phyloP scores from a whole-genome alignment of 805 yeast genomes.

The Wickerhamomyces ciferrii region DNA sequence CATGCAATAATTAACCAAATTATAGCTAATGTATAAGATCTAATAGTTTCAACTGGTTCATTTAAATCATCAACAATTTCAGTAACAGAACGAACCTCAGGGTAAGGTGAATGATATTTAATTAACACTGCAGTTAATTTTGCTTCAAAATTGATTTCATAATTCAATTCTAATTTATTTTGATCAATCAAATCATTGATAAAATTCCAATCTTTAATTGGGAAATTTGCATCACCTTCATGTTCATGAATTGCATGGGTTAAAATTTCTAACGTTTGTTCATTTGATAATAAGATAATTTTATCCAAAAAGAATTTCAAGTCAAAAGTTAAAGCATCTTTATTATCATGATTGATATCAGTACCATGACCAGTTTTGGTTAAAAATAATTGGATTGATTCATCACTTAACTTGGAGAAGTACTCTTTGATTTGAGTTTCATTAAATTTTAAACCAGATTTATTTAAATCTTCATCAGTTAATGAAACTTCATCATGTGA shows the following conservation, averaged over 20 bases:
- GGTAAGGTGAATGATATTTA: slow-evolving; percentile 32
- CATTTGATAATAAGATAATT: slow-evolving; percentile 20
- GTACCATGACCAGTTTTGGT: slow-evolving; percentile 4
- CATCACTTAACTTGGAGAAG: background rate
- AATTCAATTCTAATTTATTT: slow-evolving; percentile 15
- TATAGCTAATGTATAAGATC: slow-evolving; percentile 27
- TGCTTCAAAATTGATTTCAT: slow-evolving; percentile 14
- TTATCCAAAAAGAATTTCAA: slow-evolving; percentile 1
- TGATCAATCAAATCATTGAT: slow-evolving; percentile 22
- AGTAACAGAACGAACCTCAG: slow-evolving; percentile 55
- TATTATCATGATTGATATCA: background rate
- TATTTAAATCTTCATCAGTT: too few species aligned
- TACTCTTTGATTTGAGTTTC: background rate
- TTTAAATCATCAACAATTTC: slow-evolving; percentile 42
- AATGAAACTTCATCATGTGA: too few species aligned
- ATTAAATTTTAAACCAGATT: background rate
- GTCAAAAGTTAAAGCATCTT: background rate
- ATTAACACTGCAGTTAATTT: slow-evolving; percentile 29
- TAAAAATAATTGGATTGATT: background rate
- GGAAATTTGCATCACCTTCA: slow-evolving; percentile 40
- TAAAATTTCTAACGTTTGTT: slow-evolving; percentile 31
- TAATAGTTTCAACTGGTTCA: slow-evolving; percentile 40
- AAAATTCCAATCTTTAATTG: slow-evolving; percentile 28
- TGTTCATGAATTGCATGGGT: slow-evolving; percentile 33
- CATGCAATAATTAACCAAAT: slow-evolving; percentile 45